Evolutionary conservation across 148 eudicot genomes (phyloP), one percentile per base, ranked within the genome.

Genomic region (Mesembryanthemum crystallinum): DNA sequence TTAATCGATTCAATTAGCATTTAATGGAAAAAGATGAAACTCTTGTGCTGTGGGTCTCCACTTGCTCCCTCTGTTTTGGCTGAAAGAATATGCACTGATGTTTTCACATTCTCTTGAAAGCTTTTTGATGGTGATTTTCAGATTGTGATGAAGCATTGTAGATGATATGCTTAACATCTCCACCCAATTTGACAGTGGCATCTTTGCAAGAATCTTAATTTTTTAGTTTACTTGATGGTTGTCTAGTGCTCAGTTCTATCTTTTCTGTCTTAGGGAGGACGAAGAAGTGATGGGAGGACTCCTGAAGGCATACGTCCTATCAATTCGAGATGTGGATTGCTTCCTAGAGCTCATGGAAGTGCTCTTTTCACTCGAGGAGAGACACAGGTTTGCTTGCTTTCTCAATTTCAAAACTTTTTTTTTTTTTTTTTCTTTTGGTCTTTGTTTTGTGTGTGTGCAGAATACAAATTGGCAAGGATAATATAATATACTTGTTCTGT

Each of bases 301-400:
- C 83, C 99, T 10, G 82, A 83, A 64, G 98, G 80, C 77, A 81
- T 96, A 82, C 97, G 99, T 28, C 71, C 78, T 54, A 91, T 96
- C 74, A 84, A 83, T 77, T 88, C 98, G 60, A 85, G 80, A 72
- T 96, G 99, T 85, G 98, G 97, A 66, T 84, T 96, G 84, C 97
- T 96, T 82, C 99, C 98, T 80, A 88, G 99, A 80, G 99, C 98
- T 74, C 99, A 96, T 87, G 98, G 99, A 77, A 96, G 99, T 84
- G 97, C 98, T 82, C 97, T 96, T 72, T 96, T 96, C 64, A 96
- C 98, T 43, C 97, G 99, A 69, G 99, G 99, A 67, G 99, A 96
- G 85, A 96, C 99, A 24, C 99, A 95, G 99, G 99, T 95, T 67
- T 81, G 85, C 83, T 65, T 61, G 49, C 37, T 63, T 79, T 37